Evolutionary conservation across 352 stramenopile species (phyloP).

Genomic region (Nothophytophthora sp.): DNA sequence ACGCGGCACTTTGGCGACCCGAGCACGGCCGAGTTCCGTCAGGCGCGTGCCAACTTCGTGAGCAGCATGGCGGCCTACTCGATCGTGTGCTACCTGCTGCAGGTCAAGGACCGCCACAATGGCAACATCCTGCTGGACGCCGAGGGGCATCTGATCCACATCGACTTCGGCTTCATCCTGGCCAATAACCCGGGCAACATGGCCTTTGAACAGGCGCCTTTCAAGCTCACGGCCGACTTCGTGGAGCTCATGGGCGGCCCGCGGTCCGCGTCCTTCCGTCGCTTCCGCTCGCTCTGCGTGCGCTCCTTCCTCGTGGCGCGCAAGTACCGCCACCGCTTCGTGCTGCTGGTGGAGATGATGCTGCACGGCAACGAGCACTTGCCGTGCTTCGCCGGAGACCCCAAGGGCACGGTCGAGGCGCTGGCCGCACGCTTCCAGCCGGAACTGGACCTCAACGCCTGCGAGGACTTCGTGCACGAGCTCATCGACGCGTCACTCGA

Average conservation of each 20-base stretch:
- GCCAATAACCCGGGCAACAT: constrained; percentile 97
- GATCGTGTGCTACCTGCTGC: constrained; percentile 97
- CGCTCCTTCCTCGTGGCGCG: constrained; percentile 95
- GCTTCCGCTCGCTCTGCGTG: constrained; percentile 96
- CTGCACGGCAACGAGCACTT: constrained; percentile 96
- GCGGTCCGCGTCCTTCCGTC: constrained; percentile 83
- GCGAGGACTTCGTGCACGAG: constrained; percentile 95
- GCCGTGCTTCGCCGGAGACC: constrained; percentile 93
- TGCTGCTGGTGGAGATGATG: constrained; percentile 97
- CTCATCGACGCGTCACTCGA: constrained; percentile 96
- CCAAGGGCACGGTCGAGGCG: constrained; percentile 90
- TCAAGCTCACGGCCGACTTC: constrained; percentile 99
- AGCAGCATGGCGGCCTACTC: constrained; percentile 96
- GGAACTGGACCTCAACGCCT: constrained; percentile 94
- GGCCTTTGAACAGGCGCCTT: constrained; percentile 97
- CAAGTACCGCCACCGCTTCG: constrained; percentile 95
- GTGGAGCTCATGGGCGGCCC: constrained; percentile 95
- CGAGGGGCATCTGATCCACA: constrained; percentile 97
- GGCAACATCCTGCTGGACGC: constrained; percentile 98
- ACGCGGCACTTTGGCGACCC: constrained; percentile 51
- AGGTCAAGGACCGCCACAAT: constrained; percentile 99
- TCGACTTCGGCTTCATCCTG: constrained; percentile 99
- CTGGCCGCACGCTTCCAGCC: constrained; percentile 93
- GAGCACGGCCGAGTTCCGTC: constrained; percentile 39
- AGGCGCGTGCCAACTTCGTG: constrained; percentile 94